Evolutionary conservation across 1,284 basidiomycete species (phyloP), one percentile per base, ranked within the genome.

Genomic region (Sporisorium graminicola): DNA sequence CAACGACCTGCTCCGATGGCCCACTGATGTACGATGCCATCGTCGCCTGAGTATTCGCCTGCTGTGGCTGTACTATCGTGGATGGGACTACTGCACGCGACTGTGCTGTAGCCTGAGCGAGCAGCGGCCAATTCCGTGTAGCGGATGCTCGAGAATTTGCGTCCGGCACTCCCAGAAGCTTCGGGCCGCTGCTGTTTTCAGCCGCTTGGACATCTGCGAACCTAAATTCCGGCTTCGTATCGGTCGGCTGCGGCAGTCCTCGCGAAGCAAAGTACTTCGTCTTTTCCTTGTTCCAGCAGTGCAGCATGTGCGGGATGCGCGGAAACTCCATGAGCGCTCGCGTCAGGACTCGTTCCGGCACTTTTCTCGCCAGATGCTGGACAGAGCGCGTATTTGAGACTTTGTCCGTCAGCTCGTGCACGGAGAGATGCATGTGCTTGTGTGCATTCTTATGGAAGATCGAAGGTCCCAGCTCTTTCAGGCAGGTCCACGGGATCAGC

Each of bases 281-380:
- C 57, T 52, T 70, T 40, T 74, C 72, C 43, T 53, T 44, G 27
- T 52, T 43, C 72, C 72, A 74, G 56, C 66, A 59, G 20, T 59
- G 51, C 37, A 74, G 40, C 72, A 74, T 74, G 55, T 74, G 72
- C 10, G 72, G 72, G 1, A 74, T 26, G 7, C 72, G 50, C 2
- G 72, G 72, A 22, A 74, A 70, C 51, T 74, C 72, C 72, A 74
- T 74, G 16, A 74, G 22, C 35, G 72, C 66, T 18, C 72, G 26
- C 16, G 61, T 56, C 20, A 69, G 40, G 14, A 63, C 59, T 6
- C 62, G 52, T 16, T 63, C 66, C 49, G 63, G 58, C 55, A 65
- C n/a, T 42, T 58, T 62, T 9, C 20, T 31, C 16, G 13, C 13
- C 18, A 74, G 37, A 42, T 59, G 53, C 42, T 52, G 47, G 3